Base-by-base conservation (phyloP, 805 yeast species). In the Tetrapisispora arboricola region DNA sequence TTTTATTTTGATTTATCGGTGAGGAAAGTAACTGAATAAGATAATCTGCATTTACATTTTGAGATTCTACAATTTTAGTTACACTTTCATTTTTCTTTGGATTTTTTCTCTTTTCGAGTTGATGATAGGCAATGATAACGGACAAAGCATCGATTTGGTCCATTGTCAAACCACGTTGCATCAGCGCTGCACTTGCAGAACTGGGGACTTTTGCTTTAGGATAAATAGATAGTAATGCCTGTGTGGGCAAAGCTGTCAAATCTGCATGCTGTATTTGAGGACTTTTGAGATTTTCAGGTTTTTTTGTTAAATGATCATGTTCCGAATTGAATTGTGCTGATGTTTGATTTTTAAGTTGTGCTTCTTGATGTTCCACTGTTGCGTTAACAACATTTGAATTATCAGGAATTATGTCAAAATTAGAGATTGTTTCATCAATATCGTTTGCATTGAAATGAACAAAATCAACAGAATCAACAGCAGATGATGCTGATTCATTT, bases 121-220 rank as follows among this genome's bases (percentile, higher is more conserved):
- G 79, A 57, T 82, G 82, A 49, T 78, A 83, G 0, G 87, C 88
- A 25, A 82, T 75, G 39, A 82, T 66, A 0, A 84, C 84, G 6
- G 84, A 78, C 26, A 83, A 63, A 2, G 85, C 76, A 51, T 80
- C 84, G 12, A 83, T 81, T 55, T 83, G 92, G 28, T 76, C 76
- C 42, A 71, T 75, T 2, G 76, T 66, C 32, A 83, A 67, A 0
- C 92, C 92, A 2, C 80, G 85, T 6, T 75, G 72, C 6, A 71
- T 70, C 34, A 83, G 58, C 1, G 86, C 73, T 17, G 68, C 61
- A 46, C 75, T 73, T 2, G 88, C 90, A 10, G 86, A 85, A 6
- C 76, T 76, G 1, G 92, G 92, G 4, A 83, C 84, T 0, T 73
- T 72, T 13, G 78, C 75, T 48, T 73, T 72, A 13, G 87, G 86